phyloP scores from a whole-genome alignment of 1,284 basidiomycete genomes.

The Moniliella sp. region DNA sequence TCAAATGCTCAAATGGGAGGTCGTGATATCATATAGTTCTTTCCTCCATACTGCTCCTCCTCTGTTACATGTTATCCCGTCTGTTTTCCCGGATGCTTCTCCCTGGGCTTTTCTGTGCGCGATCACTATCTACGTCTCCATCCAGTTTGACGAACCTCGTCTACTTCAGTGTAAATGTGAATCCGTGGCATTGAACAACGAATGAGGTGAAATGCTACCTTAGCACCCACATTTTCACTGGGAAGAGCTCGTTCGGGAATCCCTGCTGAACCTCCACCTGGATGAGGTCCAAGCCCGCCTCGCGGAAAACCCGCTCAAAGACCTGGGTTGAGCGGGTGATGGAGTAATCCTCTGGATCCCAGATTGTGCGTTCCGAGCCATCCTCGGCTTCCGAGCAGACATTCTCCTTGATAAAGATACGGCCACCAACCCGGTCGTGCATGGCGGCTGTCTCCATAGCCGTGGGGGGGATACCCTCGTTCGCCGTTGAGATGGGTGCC shows the following conservation, averaged over 20 bases:
- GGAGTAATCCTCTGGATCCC: constrained; percentile 29
- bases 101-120: too few relatives aligned
- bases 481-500: not conserved
- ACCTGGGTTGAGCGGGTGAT: constrained; percentile 25
- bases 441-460: constrained; percentile 1
- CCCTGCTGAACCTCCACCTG: constrained; percentile 21
- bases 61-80: too few relatives aligned
- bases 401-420: constrained; percentile 31
- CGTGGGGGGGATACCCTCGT: too few relatives aligned
- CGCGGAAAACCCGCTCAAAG: constrained; percentile 24
- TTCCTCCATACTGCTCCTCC: too few relatives aligned
- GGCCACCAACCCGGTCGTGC: constrained; percentile 5
- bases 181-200: too few relatives aligned
- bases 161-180: too few relatives aligned
- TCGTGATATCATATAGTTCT: not conserved
- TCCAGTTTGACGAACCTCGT: too few relatives aligned
- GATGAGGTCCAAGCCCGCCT: constrained; percentile 22
- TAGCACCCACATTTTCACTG: constrained; percentile 22
- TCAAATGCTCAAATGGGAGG: not conserved
- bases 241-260: constrained; percentile 28
- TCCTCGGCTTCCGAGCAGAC: constrained; percentile 23
- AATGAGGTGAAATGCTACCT: too few relatives aligned
- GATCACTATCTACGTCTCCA: too few relatives aligned
- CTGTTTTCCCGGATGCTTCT: too few relatives aligned
- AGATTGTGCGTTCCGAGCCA: constrained; percentile 23